Conservation (phyloP, 2,329 filamentous ascomycete genomes). For the Elsinoe arachidis region DNA sequence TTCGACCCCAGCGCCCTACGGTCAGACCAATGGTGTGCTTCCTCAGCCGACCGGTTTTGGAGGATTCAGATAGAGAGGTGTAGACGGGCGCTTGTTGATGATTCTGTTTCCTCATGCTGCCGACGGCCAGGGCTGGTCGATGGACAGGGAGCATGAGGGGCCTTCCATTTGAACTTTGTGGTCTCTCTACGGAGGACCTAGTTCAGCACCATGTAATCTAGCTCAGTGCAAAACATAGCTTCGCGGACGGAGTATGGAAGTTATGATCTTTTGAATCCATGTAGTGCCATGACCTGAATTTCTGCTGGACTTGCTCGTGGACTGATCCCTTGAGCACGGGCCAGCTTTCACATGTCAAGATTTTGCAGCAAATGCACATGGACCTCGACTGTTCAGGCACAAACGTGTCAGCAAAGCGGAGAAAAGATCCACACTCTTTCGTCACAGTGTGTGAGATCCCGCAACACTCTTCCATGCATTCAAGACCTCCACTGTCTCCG, state of each 20-base stretch:
- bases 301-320: not conserved
- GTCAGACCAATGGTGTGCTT: conserved; percentile 78
- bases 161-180: too few species aligned
- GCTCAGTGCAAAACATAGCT: not conserved
- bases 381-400: not conserved
- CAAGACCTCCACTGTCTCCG: not conserved
- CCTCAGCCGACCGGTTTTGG: conserved; percentile 62
- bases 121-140: not conserved
- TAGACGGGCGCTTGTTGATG: not conserved
- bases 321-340: not conserved
- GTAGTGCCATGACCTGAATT: not conserved
- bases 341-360: conserved; percentile 2
- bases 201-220: conserved; percentile 10
- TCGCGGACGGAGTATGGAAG: too few species aligned
- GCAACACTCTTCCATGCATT: not conserved
- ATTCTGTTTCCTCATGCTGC: not conserved
- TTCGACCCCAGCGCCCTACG: conserved; percentile 59
- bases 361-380: not conserved
- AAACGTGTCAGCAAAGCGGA: conserved; percentile 2
- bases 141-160: not conserved
- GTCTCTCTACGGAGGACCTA: not conserved
- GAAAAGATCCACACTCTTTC: conserved; percentile 2
- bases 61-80: conserved; percentile 21
- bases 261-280: not conserved
- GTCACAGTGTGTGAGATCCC: not conserved